phyloP scores from a whole-genome alignment of 257 asterid genomes.

The Cruciata laevipes region DNA sequence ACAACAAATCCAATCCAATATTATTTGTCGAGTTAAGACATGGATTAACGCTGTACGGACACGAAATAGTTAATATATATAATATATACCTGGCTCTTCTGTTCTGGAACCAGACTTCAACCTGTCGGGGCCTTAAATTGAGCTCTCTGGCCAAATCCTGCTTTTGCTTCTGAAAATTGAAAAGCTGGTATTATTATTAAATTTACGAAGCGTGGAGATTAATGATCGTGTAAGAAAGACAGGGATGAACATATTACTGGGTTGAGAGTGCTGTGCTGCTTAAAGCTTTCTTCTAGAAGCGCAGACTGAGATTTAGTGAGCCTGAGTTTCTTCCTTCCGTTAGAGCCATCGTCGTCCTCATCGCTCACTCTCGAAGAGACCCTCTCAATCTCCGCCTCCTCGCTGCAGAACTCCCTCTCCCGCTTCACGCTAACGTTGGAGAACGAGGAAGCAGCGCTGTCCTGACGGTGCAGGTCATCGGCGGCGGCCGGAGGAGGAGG shows the following conservation, averaged over 20 bases:
- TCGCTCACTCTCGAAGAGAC: constrained; percentile 47
- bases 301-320: constrained; percentile 59
- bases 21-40: neutral
- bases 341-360: constrained; percentile 50
- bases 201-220: neutral
- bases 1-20: neutral
- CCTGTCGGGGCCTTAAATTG: constrained; percentile 71
- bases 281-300: constrained; percentile 54
- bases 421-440: constrained; percentile 71
- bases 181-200: neutral
- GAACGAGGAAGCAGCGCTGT: constrained; percentile 70
- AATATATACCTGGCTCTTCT: constrained; percentile 62
- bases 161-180: constrained; percentile 53
- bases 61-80: constrained; percentile 6
- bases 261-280: constrained; percentile 53
- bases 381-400: constrained; percentile 59
- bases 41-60: neutral
- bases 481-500: neutral
- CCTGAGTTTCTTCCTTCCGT: constrained; percentile 51
- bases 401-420: constrained; percentile 43
- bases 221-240: neutral
- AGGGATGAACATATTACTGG: constrained; percentile 33
- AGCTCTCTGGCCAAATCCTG: constrained; percentile 58
- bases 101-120: constrained; percentile 85
- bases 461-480: constrained; percentile 55